phyloP scores from a whole-genome alignment of 2,329 filamentous ascomycete species.

The Aspergillus vadensis region DNA sequence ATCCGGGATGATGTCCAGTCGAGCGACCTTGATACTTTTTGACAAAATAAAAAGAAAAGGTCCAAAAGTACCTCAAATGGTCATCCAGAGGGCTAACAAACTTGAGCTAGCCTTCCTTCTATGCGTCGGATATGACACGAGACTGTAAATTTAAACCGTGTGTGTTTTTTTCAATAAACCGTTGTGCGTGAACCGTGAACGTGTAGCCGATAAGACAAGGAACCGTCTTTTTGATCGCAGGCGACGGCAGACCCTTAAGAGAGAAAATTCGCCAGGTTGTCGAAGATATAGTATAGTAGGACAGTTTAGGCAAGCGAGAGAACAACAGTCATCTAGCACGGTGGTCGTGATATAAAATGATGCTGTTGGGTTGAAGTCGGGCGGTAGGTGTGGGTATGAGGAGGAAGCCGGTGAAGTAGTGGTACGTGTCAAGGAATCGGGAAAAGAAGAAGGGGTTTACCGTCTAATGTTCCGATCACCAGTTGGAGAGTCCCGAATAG shows the following conservation, averaged over 20 bases:
- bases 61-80: constrained; percentile 20
- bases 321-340: constrained; percentile 7
- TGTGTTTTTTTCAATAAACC: constrained; percentile 31
- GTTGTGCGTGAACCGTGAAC: constrained; percentile 36
- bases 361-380: constrained; percentile 8
- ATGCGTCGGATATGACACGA: constrained; percentile 18
- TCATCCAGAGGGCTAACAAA: constrained; percentile 15
- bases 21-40: constrained; percentile 22
- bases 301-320: constrained; percentile 9
- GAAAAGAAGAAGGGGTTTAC: constrained; percentile 14
- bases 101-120: constrained; percentile 10
- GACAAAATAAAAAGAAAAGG: constrained; percentile 21
- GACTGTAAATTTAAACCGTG: constrained; percentile 23
- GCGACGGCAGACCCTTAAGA: constrained; percentile 36
- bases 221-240: constrained; percentile 34
- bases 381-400: neutral
- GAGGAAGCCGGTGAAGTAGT: neutral
- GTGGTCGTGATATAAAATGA: neutral
- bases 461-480: constrained; percentile 31
- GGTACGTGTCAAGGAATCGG: constrained; percentile 16
- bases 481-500: constrained; percentile 26
- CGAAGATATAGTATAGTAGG: constrained; percentile 2
- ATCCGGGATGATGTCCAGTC: constrained; percentile 35
- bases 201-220: constrained; percentile 32
- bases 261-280: constrained; percentile 30